phyloP scores from a whole-genome alignment of 2,329 filamentous ascomycete genomes.

The Monosporascus sp. region DNA sequence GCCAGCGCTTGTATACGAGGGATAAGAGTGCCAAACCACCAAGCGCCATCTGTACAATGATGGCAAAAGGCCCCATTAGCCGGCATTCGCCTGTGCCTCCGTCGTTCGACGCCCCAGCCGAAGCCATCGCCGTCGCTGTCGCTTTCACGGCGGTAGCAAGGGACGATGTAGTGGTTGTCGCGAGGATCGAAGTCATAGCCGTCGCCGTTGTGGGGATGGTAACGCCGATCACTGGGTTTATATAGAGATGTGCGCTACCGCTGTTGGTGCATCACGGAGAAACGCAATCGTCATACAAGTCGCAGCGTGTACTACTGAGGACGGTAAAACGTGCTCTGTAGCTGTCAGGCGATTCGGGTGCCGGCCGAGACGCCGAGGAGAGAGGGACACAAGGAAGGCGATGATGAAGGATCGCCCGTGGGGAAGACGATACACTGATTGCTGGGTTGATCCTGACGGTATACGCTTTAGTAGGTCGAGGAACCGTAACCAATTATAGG shows the following conservation, averaged over 20 bases:
- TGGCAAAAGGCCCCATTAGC: constrained; percentile 82
- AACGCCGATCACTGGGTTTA: constrained; percentile 16
- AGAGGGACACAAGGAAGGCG: too few relatives aligned
- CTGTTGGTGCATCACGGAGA: constrained; percentile 11
- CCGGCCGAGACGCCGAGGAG: too few relatives aligned
- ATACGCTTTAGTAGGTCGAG: neutral
- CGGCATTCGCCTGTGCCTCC: constrained; percentile 70
- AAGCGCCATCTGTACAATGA: constrained; percentile 82
- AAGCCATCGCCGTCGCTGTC: constrained; percentile 14
- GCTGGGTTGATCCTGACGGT: too few relatives aligned
- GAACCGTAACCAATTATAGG: neutral
- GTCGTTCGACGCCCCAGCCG: constrained; percentile 24
- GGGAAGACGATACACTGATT: too few relatives aligned
- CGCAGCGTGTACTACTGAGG: constrained; percentile 10
- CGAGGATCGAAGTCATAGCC: constrained; percentile 14
- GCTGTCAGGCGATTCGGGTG: too few relatives aligned
- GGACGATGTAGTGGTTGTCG: neutral
- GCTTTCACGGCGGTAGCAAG: constrained; percentile 10
- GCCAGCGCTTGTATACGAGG: constrained; percentile 88
- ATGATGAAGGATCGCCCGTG: too few relatives aligned
- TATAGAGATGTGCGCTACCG: constrained; percentile 13
- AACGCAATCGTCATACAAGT: constrained; percentile 2
- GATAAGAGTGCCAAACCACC: constrained; percentile 78
- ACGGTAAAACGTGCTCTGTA: too few relatives aligned
- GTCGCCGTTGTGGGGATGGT: constrained; percentile 12